Evolutionary conservation across 148 eudicot genomes (phyloP).

Genomic region (Diospyros lotus): DNA sequence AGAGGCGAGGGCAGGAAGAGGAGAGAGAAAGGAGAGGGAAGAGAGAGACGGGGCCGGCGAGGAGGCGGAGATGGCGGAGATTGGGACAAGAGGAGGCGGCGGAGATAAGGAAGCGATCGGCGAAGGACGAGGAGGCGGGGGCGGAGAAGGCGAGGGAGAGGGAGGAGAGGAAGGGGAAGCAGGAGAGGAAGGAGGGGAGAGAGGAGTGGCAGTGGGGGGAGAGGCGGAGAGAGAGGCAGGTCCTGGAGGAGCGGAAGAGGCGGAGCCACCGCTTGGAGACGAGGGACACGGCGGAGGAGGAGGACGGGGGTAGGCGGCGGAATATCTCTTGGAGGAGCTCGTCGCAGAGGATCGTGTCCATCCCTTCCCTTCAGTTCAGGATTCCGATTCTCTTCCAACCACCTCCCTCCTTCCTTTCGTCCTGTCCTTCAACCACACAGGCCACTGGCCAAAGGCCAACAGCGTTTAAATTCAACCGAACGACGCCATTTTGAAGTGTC

Average conservation of each 20-base stretch:
- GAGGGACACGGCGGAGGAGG: conserved; percentile 39
- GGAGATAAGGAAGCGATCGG: conserved; percentile 25
- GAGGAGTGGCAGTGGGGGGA: conserved; percentile 25
- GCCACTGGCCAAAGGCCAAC: not conserved
- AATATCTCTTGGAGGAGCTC: conserved; percentile 63
- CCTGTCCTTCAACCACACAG: not conserved
- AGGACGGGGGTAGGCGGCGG: conserved; percentile 47
- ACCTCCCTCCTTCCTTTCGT: not conserved
- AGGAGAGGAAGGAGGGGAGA: conserved; percentile 32
- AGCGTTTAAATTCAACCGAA: not conserved
- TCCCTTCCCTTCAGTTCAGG: conserved; percentile 4
- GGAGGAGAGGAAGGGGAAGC: conserved; percentile 32
- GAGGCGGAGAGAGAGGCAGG: conserved; percentile 41
- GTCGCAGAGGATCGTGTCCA: conserved; percentile 58
- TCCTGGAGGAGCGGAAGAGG: conserved; percentile 46
- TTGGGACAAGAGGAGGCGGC: conserved; percentile 29
- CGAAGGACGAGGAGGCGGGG: conserved; percentile 5
- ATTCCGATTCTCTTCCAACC: no score
- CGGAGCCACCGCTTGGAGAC: conserved; percentile 69
- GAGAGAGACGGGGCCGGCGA: conserved; percentile 30
- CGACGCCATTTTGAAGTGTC: not conserved
- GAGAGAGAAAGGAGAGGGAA: conserved; percentile 39
- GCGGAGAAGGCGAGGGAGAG: conserved; percentile 2
- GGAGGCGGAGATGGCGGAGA: conserved; percentile 35
- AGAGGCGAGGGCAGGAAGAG: conserved; percentile 25